Evolutionary conservation across 352 stramenopile species (phyloP), one percentile per base, ranked within the genome.

Genomic region (Pseudoperonospora humuli): DNA sequence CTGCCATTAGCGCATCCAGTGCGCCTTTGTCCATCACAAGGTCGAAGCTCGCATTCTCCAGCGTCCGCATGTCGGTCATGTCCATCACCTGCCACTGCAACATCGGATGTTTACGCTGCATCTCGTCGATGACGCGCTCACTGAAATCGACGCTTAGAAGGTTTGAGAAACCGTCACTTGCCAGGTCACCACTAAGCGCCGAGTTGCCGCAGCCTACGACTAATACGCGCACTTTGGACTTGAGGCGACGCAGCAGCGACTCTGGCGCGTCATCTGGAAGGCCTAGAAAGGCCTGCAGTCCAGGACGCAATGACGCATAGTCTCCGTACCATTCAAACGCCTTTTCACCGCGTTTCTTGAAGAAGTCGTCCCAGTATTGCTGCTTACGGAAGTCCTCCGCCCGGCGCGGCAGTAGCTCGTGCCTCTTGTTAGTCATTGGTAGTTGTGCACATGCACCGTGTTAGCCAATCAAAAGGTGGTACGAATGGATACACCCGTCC

Each of bases 281-380:
- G 4, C 50, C 43, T 24, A 75, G 48, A n/a, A 67, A 31, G 21
- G 37, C 39, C 26, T 71, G 47, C 32, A 90, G 49, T 7, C 19
- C 41, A 1, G 24, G 44, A n/a, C 58, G 57, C 21, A 90, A 39
- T 5, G 71, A 52, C 9, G 48, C 35, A 24, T 76, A 90, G 34
- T 77, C 59, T 7, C 78, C 76, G 35, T 90, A 91, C 79, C 79
- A 91, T 42, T 91, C 79, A 41, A 91, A 91, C 5, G 77, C 74
- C 36, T 79, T 52, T 38, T 78, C 59, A 35, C 73, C 65, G n/a
- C 75, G 68, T 54, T 84, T 75, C 37, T 70, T 44, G 50, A 87
- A 87, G 63, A 87, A 87, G 33, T 46, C 25, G 50, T 86, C 70
- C 75, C 75, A 87, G 58, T 86, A 87, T 48, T 73, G 64, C 45